A percentile compares a stretch with the other conserved stretches of the same genome.
Conservation (phyloP, 148 eudicot genomes). For the Dysphania ambrosioides region DNA sequence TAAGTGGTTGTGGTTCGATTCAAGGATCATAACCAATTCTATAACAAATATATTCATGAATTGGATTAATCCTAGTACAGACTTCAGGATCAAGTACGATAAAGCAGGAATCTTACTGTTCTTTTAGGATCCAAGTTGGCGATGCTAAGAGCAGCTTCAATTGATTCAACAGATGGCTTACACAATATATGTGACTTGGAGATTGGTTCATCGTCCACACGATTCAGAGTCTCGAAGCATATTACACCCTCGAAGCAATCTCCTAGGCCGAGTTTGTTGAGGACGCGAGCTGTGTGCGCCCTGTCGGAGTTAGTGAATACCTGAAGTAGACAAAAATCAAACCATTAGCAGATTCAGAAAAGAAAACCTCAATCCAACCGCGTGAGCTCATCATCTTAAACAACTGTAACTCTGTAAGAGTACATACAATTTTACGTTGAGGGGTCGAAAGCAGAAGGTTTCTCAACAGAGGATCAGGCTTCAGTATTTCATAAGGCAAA, state of each 20-base stretch:
- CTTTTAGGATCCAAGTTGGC: slow-evolving; percentile 68
- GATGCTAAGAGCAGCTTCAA: slow-evolving; percentile 67
- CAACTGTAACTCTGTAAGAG: background rate
- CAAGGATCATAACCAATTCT: too few species aligned
- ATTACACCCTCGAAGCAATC: slow-evolving; percentile 90
- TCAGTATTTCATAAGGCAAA: slow-evolving; percentile 68
- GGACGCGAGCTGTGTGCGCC: slow-evolving; percentile 57
- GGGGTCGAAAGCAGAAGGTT: slow-evolving; percentile 80
- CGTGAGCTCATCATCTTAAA: background rate
- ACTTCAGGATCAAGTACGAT: background rate
- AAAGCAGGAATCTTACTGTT: slow-evolving; percentile 41
- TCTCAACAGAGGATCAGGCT: slow-evolving; percentile 69
- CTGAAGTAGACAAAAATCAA: slow-evolving; percentile 27
- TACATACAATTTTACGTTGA: slow-evolving; percentile 79
- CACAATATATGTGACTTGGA: slow-evolving; percentile 45
- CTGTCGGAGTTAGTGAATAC: slow-evolving; percentile 75
- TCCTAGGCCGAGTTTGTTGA: slow-evolving; percentile 59
- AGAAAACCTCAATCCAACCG: too few species aligned
- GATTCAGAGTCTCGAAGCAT: slow-evolving; percentile 88
- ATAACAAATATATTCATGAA: too few species aligned
- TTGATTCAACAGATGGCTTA: slow-evolving; percentile 64
- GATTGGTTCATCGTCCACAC: slow-evolving; percentile 13
- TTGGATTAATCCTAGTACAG: background rate
- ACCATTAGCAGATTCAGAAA: background rate
- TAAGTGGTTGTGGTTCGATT: too few species aligned